Evolutionary conservation across 2,329 filamentous ascomycete genomes (phyloP), one percentile per base, ranked within the genome.

Genomic region (Cyphellophora europaea): DNA sequence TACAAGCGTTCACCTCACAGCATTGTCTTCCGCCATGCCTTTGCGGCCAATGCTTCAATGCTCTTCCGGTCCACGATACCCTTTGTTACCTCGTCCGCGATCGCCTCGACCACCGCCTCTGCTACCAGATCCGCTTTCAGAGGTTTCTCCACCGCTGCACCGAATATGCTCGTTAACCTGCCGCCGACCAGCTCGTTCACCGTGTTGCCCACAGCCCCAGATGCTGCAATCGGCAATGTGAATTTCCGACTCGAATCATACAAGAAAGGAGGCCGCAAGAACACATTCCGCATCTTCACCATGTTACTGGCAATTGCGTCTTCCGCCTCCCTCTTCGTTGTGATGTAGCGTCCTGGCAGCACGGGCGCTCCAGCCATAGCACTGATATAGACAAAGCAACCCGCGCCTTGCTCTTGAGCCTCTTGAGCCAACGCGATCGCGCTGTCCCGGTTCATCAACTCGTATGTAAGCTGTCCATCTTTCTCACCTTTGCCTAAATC

Each of bases 241-340:
- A 95, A 72, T 11, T 77, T 74, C 42, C 91, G 73, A 39, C 80
- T 86, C 36, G 69, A 72, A 55, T 96, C 91, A 60, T 89, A 98
- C 67, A 98, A 68, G 59, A 98, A 91, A 0, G 82, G 82, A 8
- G 89, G 77, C 18, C 91, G 72, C 36, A 94, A 62, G 57, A 95
- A 96, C 41, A 96, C 65, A 43, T 73, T 77, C 13, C 91, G 74
- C 72, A 93, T 77, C 16, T 67, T 57, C 0, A 83, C 82, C 49
- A 94, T 87, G 44, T 75, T 72, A 36, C 69, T 72, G 19, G 77
- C 64, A 49, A 95, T 85, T 16, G 77, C 71, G 38, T 67, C 72
- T 62, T 98, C 91, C 5, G 91, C 91, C 55, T 93, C 84, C 44
- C 91, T 69, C 64, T 98, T 98, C 11, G 89, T 95, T 23, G 71